Evolutionary conservation across 2,329 filamentous ascomycete genomes (phyloP), one percentile per base, ranked within the genome.

Genomic region (Neobulgaria alba): DNA sequence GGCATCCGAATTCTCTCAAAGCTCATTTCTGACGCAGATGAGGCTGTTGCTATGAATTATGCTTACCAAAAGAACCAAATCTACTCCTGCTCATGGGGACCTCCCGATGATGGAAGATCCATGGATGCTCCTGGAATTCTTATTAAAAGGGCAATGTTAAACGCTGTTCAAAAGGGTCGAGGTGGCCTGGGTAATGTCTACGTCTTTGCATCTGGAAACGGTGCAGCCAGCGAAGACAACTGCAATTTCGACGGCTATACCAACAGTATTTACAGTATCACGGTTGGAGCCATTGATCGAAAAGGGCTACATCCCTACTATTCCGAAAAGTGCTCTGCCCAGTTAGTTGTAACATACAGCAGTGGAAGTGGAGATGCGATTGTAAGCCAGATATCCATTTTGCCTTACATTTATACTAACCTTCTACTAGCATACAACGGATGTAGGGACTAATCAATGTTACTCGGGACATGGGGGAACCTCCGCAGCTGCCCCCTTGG

Each of bases 161-260:
- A 92, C 53, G 90, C 86, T 23, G 74, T 95, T 9, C 89, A 96
- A 59, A 79, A 93, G 44, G 92, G 92, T 31, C 83, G 92, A 38
- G 72, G 68, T 36, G 86, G 88, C 3, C 77, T 81, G 39, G 92
- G 92, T 7, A 94, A 87, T 19, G 85, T 98, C 51, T 98, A 88
- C 57, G 92, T 98, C 40, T 98, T 98, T 63, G 92, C 92, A 32
- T 89, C 90, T 51, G 92, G 92, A 44, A 98, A 98, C 58, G 92
- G 92, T 43, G 93, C 90, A 8, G 69, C 72, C 3, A 77, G 70
- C 49, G 89, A 85, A 34, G 92, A 98, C 62, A 96, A 98, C 64
- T 98, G 92, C 73, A 98, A 98, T 62, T 98, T 98, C 61, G 92
- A 98, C 59, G 92, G 92, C 29, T 98, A 98, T 65, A 98, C 92